Evolutionary conservation across 2,329 filamentous ascomycete species (phyloP), one percentile per base, ranked within the genome.

Genomic region (Pestalotiopsis sp.): DNA sequence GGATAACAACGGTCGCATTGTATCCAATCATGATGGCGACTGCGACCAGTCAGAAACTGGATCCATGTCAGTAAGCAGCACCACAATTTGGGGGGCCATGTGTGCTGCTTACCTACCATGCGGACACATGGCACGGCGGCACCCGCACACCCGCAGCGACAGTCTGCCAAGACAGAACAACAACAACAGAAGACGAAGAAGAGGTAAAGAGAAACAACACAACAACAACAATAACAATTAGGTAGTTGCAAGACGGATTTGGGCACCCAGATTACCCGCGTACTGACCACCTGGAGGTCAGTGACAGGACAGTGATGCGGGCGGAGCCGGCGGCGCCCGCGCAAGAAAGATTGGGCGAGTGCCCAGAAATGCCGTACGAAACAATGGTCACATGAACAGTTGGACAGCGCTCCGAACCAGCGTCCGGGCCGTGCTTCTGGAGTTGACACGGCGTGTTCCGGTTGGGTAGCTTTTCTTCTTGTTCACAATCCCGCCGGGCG

Each of bases 351-450:
- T 27, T 59, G 23, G 27, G 23, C 57, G 25, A 27, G 38, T 12
- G 20, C 17, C 27, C 59, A 36, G 59, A 62, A 39, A 62, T 62
- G 59, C 59, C 59, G 59, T 39, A n/a, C 17, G 17, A 52, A 38
- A 12, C 17, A n/a, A 38, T 36, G 25, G 23, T 36, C 25, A 62
- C 25, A 39, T 62, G 59, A 38, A 27, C 27, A 39, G 17, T 38
- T 36, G 36, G 59, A 36, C 27, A 62, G 45, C 45, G 31, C 31
- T 62, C 59, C 59, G n/a, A 62, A 38, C 59, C 59, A 62, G 59
- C 31, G n/a, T 39, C 59, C 59, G 59, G 59, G 59, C 59, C 59
- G 59, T 62, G 59, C 59, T 62, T 52, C 59, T 39, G n/a, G 59
- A 38, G 25, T 13, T 62, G 59, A 27, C 14, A 39, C 25, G 31